Base-by-base conservation (phyloP, 2,329 filamentous ascomycete species). In the Torrubiellomyces zombiae region DNA sequence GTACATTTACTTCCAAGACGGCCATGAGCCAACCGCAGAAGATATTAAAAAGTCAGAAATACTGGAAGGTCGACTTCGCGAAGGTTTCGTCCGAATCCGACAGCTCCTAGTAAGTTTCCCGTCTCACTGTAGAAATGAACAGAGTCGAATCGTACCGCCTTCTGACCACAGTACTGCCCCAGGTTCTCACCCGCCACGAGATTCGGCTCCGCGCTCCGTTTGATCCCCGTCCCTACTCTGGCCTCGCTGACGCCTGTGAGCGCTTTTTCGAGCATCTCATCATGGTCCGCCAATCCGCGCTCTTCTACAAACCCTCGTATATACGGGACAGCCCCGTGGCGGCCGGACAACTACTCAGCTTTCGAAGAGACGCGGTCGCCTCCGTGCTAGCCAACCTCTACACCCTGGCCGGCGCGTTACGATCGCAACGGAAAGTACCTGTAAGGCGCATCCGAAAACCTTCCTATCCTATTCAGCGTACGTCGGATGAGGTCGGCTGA, bases 211-310 rank as follows among this genome's bases (percentile, higher is more conserved):
- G 66, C 13, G 64, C 55, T 2, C 61, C 63, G 2, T 71, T 71
- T 33, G 55, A 71, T 28, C 58, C 63, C 1, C 43, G 63, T 2
- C 63, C 65, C 0, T 70, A 69, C 40, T 60, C 58, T 3, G 63
- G 56, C 9, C 55, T 71, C 5, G 62, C 67, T 23, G 58, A 62
- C 32, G 51, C 56, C 6, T 67, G 60, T 27, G 66, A 71, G 39
- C 53, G 54, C 4, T 69, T 71, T 48, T 68, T 70, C 33, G 66
- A 70, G 32, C 60, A 68, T 31, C 53, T 69, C 28, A 58, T 70
- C 14, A 54, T 62, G 11, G 56, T 71, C 4, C 60, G 67, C 6
- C 65, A 71, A 37, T 63, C 64, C 3, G 63, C 61, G 2, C 43
- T 70, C 10, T 66, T 66, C 37, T 69, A 69, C 38, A 60, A 67